These are phyloP conservation scores for sorghum (Sorghum bicolor) DNA, from an alignment of 176 grass and related monocot species.

Conservation along the genomic window Sorghum_bicolor_NCBIv3 NC_012870.2:79988501-79989000, in stretches of 20 bases:
- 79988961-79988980: not conserved
- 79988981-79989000: not conserved
- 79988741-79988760: not conserved
- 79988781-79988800: not conserved
- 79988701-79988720: not conserved
- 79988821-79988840: too few species aligned
- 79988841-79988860: not conserved
- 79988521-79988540: constrained; percentile 77
- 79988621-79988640: not conserved
- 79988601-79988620: constrained; percentile 46
- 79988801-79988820: not conserved
- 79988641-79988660: not conserved
- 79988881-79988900: not conserved
- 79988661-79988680: not conserved
- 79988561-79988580: constrained; percentile 72
- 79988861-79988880: not conserved
- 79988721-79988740: not conserved
- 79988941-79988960: not conserved
- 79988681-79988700: not conserved
- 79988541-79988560: constrained; percentile 61
- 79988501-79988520: constrained; percentile 24
- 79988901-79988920: not conserved
- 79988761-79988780: not conserved
- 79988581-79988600: constrained; percentile 79
- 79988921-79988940: not conserved